A percentile compares a stretch with the other conserved stretches of the same genome.
These are phyloP conservation scores for Beta corolliflora DNA, from an alignment of 179 eudicot genomes.

Conservation along the genomic window DNA sequence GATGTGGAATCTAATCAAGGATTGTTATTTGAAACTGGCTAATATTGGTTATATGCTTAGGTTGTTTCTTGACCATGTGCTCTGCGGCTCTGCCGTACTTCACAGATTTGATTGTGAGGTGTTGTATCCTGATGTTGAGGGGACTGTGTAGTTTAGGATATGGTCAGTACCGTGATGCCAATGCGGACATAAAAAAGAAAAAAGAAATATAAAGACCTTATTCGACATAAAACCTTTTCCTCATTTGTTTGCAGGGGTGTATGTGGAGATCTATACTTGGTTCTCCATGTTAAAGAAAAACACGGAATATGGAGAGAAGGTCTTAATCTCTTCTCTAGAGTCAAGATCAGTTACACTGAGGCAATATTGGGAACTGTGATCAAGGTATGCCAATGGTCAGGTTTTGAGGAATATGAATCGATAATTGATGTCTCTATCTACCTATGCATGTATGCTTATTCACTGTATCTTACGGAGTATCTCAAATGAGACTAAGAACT, in stretches of 20 bases:
- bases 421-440: not conserved
- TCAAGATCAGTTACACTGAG: conserved; percentile 66
- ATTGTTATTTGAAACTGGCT: not conserved
- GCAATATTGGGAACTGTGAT: conserved; percentile 76
- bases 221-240: not conserved
- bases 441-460: not conserved
- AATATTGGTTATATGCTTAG: not conserved
- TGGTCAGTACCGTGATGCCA: not conserved
- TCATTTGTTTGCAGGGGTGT: conserved; percentile 52
- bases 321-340: conserved; percentile 70
- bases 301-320: conserved; percentile 80
- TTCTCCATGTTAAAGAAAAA: conserved; percentile 62
- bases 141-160: not conserved
- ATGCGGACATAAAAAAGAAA: not conserved
- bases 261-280: conserved; percentile 70
- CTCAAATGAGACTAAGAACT: not conserved
- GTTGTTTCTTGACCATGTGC: not conserved
- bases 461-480: not conserved
- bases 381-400: conserved; percentile 45
- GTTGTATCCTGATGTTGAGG: not conserved
- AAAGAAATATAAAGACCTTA: not conserved
- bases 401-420: not conserved
- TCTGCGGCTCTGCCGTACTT: too few relatives aligned
- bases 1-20: not conserved
- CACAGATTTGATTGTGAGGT: not conserved